phyloP scores from a whole-genome alignment of 1,139 yeast species.

The Suhomyces taliae region DNA sequence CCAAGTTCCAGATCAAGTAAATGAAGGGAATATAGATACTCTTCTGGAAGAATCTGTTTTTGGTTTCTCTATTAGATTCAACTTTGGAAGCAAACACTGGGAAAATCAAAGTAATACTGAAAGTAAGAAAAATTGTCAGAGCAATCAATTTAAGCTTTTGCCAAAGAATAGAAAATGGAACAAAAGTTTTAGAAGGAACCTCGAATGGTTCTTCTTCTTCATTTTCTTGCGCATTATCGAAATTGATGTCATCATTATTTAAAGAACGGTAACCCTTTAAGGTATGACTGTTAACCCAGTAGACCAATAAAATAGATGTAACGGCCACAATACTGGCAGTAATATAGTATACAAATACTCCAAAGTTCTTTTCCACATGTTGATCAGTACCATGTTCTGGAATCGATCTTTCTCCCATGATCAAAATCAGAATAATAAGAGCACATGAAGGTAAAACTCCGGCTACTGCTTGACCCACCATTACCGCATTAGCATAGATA shows the following conservation, averaged over 20 bases:
- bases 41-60: conserved; percentile 38
- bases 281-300: conserved; percentile 28
- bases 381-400: conserved; percentile 8
- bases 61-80: conserved; percentile 48
- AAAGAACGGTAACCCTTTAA: conserved; percentile 19
- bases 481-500: conserved; percentile 78
- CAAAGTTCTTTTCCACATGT: conserved; percentile 41
- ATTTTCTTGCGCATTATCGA: not conserved
- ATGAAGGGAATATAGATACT: conserved; percentile 71
- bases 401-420: conserved; percentile 31
- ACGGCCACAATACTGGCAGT: conserved; percentile 66
- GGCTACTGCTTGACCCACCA: conserved; percentile 94
- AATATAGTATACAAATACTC: conserved; percentile 65
- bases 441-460: conserved; percentile 89
- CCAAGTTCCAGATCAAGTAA: conserved; percentile 83
- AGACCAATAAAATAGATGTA: conserved; percentile 44
- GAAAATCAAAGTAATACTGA: conserved; percentile 74
- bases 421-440: conserved; percentile 57
- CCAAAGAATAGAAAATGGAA: conserved; percentile 55
- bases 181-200: conserved; percentile 24
- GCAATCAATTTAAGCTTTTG: conserved; percentile 62
- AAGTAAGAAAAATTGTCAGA: conserved; percentile 69
- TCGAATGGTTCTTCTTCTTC: not conserved
- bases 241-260: conserved; percentile 2
- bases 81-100: conserved; percentile 87